Percentiles rank a stretch among this genome's conserved stretches.
Evolutionary conservation across 176 grass and related monocot genomes (phyloP).

Genomic region (Oryza meyeriana): DNA sequence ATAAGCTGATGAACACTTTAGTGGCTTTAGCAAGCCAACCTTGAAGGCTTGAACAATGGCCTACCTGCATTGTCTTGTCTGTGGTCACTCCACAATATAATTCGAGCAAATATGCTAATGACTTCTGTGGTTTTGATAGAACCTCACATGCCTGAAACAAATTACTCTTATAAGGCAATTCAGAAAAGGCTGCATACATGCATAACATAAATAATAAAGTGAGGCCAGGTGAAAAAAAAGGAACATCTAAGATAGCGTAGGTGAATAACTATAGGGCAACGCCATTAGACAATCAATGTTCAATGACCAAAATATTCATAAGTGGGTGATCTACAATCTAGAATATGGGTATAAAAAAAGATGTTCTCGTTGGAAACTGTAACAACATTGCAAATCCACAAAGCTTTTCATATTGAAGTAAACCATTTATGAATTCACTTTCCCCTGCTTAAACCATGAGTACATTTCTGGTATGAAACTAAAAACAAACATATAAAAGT

Average conservation of each 20-base stretch:
- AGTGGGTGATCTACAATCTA: neutral
- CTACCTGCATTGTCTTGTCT: slow-evolving; percentile 91
- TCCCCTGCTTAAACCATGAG: neutral
- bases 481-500: neutral
- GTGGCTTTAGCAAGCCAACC: neutral
- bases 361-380: neutral
- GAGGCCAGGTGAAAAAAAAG: neutral
- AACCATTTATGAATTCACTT: neutral
- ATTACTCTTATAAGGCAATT: neutral
- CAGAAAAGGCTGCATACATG: neutral
- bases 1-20: slow-evolving; percentile 17
- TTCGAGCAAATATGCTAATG: slow-evolving; percentile 92
- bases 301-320: slow-evolving; percentile 10
- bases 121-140: slow-evolving; percentile 91
- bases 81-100: slow-evolving; percentile 79
- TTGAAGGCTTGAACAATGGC: neutral
- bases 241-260: neutral
- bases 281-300: slow-evolving; percentile 8
- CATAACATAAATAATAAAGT: neutral
- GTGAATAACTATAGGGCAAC: neutral
- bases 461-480: neutral
- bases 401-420: neutral
- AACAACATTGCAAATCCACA: neutral
- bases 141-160: slow-evolving; percentile 79
- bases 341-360: neutral